A percentile compares a stretch with the other conserved stretches of the same genome.
These are phyloP conservation scores for Chionographis japonica DNA, from an alignment of 106 monocot species.

Conservation along the genomic window DNA sequence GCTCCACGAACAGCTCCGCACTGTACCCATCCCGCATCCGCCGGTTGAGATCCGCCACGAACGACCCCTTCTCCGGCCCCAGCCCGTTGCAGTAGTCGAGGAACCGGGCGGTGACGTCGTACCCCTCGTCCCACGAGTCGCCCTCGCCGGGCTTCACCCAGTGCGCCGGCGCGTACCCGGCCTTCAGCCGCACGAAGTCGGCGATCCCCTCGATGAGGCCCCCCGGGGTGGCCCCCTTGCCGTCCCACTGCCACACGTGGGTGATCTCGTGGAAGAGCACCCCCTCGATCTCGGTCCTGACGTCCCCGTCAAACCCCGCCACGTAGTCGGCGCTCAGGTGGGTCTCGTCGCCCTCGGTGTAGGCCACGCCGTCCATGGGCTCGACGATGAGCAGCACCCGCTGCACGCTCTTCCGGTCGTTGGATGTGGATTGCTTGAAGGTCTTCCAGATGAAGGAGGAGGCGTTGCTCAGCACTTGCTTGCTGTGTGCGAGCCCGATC, in stretches of 20 bases:
- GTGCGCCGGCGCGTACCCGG: neutral
- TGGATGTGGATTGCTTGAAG: neutral
- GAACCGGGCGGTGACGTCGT: conserved; percentile 6
- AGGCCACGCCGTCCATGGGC: neutral
- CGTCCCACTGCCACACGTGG: conserved; percentile 9
- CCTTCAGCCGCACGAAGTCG: conserved; percentile 7
- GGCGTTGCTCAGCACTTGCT: neutral
- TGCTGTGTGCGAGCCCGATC: neutral
- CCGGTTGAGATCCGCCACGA: neutral
- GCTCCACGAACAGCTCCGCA: neutral
- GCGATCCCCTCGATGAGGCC: conserved; percentile 5
- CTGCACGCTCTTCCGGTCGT: neutral
- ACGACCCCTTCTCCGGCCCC: neutral
- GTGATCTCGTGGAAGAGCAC: conserved; percentile 3
- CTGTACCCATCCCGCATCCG: neutral
- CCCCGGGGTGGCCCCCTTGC: neutral
- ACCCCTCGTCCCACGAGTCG: conserved; percentile 3
- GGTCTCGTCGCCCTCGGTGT: neutral
- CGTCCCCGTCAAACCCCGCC: neutral
- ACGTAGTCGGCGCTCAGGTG: conserved; percentile 7
- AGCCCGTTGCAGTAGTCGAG: neutral
- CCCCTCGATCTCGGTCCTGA: conserved; percentile 3
- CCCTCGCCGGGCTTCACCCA: neutral
- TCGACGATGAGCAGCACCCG: neutral
- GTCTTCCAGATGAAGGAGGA: neutral